Percentiles rank a stretch among this genome's conserved stretches.
Evolutionary conservation across 768 basidiomycete genomes (phyloP).

Genomic region (Serendipita indica): DNA sequence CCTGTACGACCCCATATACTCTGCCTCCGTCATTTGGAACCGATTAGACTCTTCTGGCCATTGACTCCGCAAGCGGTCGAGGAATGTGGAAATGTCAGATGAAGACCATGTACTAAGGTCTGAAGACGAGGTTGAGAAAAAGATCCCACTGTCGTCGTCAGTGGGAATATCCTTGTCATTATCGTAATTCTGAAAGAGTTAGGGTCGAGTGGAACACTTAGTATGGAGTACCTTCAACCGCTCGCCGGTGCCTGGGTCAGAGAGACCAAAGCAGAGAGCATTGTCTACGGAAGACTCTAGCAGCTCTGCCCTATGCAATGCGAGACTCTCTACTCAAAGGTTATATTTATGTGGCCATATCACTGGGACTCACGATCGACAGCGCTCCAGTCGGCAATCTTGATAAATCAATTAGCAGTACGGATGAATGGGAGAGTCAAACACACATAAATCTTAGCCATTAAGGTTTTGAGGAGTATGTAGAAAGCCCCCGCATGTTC

Average conservation of each 20-base stretch:
- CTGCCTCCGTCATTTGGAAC: slow-evolving; percentile 24
- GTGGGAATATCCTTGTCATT: slow-evolving; percentile 24
- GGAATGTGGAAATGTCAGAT: neutral
- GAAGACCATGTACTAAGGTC: neutral
- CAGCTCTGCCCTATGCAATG: slow-evolving; percentile 22
- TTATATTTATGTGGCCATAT: slow-evolving; percentile 24
- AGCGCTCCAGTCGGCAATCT: slow-evolving; percentile 53
- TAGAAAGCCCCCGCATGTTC: slow-evolving; percentile 39
- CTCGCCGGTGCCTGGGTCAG: slow-evolving; percentile 30
- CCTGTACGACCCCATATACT: slow-evolving; percentile 29
- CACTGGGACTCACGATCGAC: slow-evolving; percentile 39
- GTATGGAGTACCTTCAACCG: slow-evolving; percentile 32
- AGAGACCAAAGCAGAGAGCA: slow-evolving; percentile 35
- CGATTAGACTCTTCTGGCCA: slow-evolving; percentile 18
- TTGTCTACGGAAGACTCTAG: slow-evolving; percentile 30
- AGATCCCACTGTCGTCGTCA: neutral
- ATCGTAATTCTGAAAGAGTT: slow-evolving; percentile 33
- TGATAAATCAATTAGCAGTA: neutral
- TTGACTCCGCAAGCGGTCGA: neutral
- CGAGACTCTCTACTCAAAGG: slow-evolving; percentile 24
- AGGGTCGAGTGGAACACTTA: neutral
- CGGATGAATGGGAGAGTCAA: neutral
- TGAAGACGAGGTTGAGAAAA: neutral
- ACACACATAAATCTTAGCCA: slow-evolving; percentile 49
- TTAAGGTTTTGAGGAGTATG: slow-evolving; percentile 42